Conservation (phyloP, 306 rosid genomes). For the Sindora glabra region DNA sequence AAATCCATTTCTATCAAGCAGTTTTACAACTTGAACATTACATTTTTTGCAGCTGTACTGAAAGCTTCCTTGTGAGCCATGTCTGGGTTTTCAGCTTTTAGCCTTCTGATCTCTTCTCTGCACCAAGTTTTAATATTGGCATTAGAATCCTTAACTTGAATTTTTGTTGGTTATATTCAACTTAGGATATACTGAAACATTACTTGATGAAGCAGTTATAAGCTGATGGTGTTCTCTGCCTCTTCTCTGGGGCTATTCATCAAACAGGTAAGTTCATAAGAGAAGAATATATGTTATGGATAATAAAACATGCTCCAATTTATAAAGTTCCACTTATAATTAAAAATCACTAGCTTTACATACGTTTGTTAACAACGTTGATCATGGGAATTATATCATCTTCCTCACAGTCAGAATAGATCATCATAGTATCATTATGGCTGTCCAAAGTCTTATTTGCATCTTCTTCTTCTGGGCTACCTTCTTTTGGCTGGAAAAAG, state of each 20-base stretch:
- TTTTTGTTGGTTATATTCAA: neutral
- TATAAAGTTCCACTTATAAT: neutral
- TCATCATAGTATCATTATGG: constrained; percentile 30
- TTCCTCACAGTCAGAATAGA: constrained; percentile 60
- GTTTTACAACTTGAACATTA: constrained; percentile 8
- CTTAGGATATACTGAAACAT: constrained; percentile 14
- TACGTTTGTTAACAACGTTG: constrained; percentile 69
- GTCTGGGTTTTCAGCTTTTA: constrained; percentile 72
- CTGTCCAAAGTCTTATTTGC: constrained; percentile 32
- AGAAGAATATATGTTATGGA: neutral
- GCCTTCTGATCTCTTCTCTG: constrained; percentile 91
- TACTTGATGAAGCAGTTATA: constrained; percentile 90
- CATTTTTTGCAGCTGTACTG: constrained; percentile 89
- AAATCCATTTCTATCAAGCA: neutral
- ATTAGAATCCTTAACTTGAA: neutral
- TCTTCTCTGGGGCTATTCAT: constrained; percentile 79
- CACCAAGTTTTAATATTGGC: constrained; percentile 6
- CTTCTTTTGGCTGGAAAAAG: constrained; percentile 38
- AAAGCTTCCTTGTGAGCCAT: constrained; percentile 96
- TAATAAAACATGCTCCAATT: neutral
- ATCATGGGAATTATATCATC: constrained; percentile 42
- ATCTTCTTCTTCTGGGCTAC: constrained; percentile 40
- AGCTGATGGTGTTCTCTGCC: constrained; percentile 95
- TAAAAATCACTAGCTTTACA: constrained; percentile 16
- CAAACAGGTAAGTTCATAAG: neutral